A percentile compares a stretch with the other conserved stretches of the same genome.
These are phyloP conservation scores for Podospora sp. DNA, from an alignment of 495 filamentous ascomycete species.

Conservation along the genomic window DNA sequence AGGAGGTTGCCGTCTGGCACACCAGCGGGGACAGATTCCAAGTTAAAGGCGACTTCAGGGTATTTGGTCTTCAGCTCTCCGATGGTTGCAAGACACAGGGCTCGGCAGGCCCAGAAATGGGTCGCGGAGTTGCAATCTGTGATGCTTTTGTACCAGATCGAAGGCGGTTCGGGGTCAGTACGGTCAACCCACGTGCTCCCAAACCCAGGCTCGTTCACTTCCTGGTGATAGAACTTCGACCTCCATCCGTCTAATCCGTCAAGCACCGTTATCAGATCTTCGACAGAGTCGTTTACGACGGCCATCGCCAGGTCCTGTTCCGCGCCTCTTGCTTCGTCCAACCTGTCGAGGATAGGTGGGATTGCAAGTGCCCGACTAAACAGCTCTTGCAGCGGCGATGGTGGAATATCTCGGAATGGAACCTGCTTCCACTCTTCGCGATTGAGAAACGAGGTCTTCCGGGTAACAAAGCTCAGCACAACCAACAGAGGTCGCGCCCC, in stretches of 20 bases:
- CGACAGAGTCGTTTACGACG: neutral
- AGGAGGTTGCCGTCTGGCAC: neutral
- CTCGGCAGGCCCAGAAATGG: slow-evolving; percentile 42
- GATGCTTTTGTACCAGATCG: slow-evolving; percentile 39
- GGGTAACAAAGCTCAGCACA: slow-evolving; percentile 24
- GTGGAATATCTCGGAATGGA: slow-evolving; percentile 33
- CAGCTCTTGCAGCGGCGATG: slow-evolving; percentile 37
- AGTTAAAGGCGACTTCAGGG: slow-evolving; percentile 9
- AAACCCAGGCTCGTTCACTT: neutral
- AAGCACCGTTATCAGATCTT: slow-evolving; percentile 11
- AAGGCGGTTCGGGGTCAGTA: neutral
- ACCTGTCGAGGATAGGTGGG: slow-evolving; percentile 33
- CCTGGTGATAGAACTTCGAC: neutral
- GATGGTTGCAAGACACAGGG: slow-evolving; percentile 39
- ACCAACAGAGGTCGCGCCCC: slow-evolving; percentile 41
- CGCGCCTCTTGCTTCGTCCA: neutral
- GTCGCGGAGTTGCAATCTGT: slow-evolving; percentile 42
- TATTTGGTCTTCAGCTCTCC: slow-evolving; percentile 19
- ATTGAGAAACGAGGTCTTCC: slow-evolving; percentile 33
- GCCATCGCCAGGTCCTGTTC: neutral
- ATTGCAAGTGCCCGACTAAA: slow-evolving; percentile 33
- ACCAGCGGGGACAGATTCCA: neutral
- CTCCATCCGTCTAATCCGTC: slow-evolving; percentile 27
- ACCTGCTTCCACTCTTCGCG: slow-evolving; percentile 30
- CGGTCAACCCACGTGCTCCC: neutral